These are phyloP conservation scores for Saturnispora bothae DNA, from an alignment of 805 yeast genomes.

Conservation along the genomic window DNA sequence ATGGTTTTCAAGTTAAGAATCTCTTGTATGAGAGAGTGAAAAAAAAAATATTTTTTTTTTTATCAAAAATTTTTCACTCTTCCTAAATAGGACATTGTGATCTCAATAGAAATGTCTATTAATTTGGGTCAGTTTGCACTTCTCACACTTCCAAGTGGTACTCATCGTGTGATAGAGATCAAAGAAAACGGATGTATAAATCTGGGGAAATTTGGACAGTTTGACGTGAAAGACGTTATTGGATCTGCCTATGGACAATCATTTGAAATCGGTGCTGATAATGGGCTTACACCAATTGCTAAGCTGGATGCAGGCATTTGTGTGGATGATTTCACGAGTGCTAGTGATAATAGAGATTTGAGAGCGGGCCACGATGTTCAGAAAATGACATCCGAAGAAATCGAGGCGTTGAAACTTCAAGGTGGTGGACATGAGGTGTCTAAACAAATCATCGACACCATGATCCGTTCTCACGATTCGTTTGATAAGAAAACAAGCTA, in stretches of 20 bases:
- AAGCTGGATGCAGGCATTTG: conserved; percentile 3
- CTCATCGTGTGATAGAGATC: conserved; percentile 61
- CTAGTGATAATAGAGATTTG: conserved; percentile 44
- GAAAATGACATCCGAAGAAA: conserved; percentile 64
- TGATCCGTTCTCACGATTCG: conserved; percentile 74
- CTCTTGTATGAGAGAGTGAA: background rate
- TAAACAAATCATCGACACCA: conserved; percentile 66
- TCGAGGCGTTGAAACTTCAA: conserved; percentile 67
- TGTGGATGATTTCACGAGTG: conserved; percentile 20
- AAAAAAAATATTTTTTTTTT: conserved; percentile 1
- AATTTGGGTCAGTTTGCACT: conserved; percentile 42
- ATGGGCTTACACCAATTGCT: conserved; percentile 22
- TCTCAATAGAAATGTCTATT: conserved; percentile 2
- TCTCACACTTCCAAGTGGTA: conserved; percentile 73
- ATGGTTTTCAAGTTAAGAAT: conserved; percentile 31
- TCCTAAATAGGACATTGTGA: conserved; percentile 2
- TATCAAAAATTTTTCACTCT: conserved; percentile 7
- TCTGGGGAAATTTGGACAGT: conserved; percentile 88
- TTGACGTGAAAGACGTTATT: conserved; percentile 70
- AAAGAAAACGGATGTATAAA: conserved; percentile 49
- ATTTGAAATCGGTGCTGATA: conserved; percentile 38
- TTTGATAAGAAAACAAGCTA: conserved; percentile 82
- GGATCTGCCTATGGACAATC: conserved; percentile 53
- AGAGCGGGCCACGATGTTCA: conserved; percentile 67
- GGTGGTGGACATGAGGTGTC: conserved; percentile 57